These are phyloP conservation scores for Cunninghamia lanceolata DNA, from an alignment of 75 land plant species.

Conservation along the genomic window DNA sequence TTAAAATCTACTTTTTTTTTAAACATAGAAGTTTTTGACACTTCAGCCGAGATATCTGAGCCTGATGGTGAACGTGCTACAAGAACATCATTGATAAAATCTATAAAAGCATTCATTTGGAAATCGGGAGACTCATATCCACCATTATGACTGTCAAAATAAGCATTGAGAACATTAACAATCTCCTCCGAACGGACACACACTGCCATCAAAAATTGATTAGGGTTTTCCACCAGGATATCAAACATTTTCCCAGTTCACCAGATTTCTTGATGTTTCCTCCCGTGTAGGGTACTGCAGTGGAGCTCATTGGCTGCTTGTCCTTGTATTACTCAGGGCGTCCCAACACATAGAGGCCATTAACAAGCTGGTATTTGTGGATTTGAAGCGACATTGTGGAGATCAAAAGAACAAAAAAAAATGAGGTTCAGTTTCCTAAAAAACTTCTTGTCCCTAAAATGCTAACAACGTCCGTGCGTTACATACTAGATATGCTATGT, in stretches of 20 bases:
- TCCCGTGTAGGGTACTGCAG: constrained; percentile 62
- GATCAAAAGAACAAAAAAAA: too few species aligned
- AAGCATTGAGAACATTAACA: constrained; percentile 41
- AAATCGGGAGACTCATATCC: constrained; percentile 46
- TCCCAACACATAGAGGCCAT: constrained; percentile 74
- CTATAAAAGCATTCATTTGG: constrained; percentile 69
- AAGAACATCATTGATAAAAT: constrained; percentile 82
- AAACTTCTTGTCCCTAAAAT: too few species aligned
- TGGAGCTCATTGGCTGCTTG: constrained; percentile 46
- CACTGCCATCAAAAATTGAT: constrained; percentile 85
- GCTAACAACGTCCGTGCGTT: too few species aligned
- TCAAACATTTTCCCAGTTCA: constrained; percentile 80
- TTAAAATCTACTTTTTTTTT: too few species aligned
- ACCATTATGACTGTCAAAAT: constrained; percentile 32
- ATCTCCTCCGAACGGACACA: constrained; percentile 92
- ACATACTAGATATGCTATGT: too few species aligned
- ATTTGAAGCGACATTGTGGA: neutral
- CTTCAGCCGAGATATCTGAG: constrained; percentile 81
- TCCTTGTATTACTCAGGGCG: constrained; percentile 69
- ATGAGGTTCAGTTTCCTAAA: too few species aligned
- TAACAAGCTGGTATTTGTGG: constrained; percentile 53
- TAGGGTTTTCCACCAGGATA: constrained; percentile 39
- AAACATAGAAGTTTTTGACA: constrained; percentile 86
- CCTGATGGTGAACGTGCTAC: constrained; percentile 89
- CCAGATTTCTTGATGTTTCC: constrained; percentile 79